phyloP scores from a whole-genome alignment of 371 early-diverging fungal genomes.

The Encephalitozoon intestinalis region DNA sequence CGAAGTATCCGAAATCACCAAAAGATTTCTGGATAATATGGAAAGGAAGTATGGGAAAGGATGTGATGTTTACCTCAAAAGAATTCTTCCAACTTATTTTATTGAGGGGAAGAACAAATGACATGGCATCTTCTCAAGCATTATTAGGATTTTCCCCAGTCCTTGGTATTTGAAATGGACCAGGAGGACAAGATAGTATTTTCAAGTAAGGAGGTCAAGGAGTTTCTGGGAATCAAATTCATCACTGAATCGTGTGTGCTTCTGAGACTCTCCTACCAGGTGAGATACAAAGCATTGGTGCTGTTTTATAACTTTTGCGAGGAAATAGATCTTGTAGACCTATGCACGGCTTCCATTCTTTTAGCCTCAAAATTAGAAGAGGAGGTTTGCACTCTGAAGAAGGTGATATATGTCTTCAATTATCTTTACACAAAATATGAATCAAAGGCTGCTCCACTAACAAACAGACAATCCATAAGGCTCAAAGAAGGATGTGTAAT shows the following conservation, averaged over 20 bases:
- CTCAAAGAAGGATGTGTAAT: conserved; percentile 9
- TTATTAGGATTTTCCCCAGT: not conserved
- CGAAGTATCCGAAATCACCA: not conserved
- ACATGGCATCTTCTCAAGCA: not conserved
- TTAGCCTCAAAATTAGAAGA: conserved; percentile 5
- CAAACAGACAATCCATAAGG: not conserved
- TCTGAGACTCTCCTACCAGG: not conserved
- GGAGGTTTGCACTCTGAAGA: not conserved
- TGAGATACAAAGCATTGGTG: not conserved
- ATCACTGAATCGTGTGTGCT: not conserved
- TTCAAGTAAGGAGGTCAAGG: not conserved
- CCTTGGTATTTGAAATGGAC: not conserved
- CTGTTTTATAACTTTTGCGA: not conserved
- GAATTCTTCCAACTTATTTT: not conserved
- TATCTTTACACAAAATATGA: conserved; percentile 4
- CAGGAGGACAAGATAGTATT: not conserved
- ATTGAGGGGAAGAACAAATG: not conserved
- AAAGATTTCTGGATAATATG: not conserved
- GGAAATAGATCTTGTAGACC: not conserved
- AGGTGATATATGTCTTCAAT: not conserved
- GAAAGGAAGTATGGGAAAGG: not conserved
- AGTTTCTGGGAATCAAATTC: not conserved
- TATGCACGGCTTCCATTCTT: not conserved
- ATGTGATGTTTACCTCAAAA: not conserved
- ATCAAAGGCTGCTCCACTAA: not conserved